Percentiles rank a stretch among this genome's conserved stretches.
Evolutionary conservation across 148 eudicot genomes (phyloP).

Genomic region (Camellia japonica): DNA sequence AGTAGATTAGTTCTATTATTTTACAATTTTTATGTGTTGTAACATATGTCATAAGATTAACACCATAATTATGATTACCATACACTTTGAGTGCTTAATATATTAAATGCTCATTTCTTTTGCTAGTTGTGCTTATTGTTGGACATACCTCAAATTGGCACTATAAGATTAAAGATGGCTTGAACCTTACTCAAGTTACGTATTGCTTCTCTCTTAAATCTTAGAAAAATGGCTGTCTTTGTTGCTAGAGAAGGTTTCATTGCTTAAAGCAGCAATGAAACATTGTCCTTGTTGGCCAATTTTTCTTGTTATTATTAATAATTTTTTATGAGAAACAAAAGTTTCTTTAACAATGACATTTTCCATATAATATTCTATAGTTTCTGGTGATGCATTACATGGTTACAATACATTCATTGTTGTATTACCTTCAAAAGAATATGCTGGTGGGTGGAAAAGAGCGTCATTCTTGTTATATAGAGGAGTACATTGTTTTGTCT

Average conservation of each 20-base stretch:
- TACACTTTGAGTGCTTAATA: not conserved
- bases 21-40: not conserved
- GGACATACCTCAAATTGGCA: not conserved
- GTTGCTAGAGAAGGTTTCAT: not conserved
- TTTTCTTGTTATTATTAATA: not conserved
- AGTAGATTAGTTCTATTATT: not conserved
- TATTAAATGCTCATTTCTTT: not conserved
- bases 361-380: not conserved
- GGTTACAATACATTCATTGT: not conserved
- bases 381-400: not conserved
- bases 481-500: not conserved
- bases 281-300: not conserved
- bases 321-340: not conserved
- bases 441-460: not conserved
- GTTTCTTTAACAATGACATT: not conserved
- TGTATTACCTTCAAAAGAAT: not conserved
- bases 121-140: not conserved
- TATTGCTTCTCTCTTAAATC: conserved; percentile 6
- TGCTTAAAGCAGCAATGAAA: not conserved
- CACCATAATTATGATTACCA: not conserved
- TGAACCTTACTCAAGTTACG: not conserved
- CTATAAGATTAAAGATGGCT: conserved; percentile 2
- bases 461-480: not conserved
- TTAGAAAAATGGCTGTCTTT: not conserved
- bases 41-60: not conserved